Evolutionary conservation across 495 filamentous ascomycete species (phyloP).

Genomic region (Daldinia childiae): DNA sequence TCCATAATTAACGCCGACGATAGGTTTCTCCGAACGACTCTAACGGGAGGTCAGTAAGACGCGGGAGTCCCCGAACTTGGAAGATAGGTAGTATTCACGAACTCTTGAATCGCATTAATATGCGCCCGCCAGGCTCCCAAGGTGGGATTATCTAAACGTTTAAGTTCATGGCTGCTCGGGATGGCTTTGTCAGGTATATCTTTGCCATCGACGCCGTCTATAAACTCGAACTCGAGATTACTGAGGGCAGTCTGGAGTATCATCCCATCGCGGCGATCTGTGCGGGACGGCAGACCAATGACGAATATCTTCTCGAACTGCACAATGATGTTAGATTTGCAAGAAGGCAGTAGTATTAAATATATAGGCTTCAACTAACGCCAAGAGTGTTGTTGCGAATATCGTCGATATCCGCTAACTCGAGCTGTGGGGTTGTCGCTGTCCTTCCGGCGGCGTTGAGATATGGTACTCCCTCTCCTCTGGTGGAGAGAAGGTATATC

Average conservation of each 20-base stretch:
- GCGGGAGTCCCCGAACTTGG: background rate
- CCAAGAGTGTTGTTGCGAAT: slow-evolving; percentile 40
- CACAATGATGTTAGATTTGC: background rate
- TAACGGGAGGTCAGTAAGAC: slow-evolving; percentile 18
- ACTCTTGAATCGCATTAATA: slow-evolving; percentile 47
- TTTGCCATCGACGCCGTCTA: slow-evolving; percentile 55
- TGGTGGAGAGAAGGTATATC: slow-evolving; percentile 23
- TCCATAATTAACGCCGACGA: slow-evolving; percentile 64
- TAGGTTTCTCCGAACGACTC: slow-evolving; percentile 57
- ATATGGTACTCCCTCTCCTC: slow-evolving; percentile 5
- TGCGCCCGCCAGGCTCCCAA: slow-evolving; percentile 44
- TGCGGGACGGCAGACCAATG: slow-evolving; percentile 59
- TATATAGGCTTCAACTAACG: slow-evolving; percentile 19
- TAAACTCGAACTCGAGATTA: slow-evolving; percentile 60
- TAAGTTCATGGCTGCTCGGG: slow-evolving; percentile 31
- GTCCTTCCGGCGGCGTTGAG: background rate
- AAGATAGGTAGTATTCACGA: background rate
- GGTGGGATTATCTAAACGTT: slow-evolving; percentile 21
- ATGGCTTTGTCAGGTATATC: slow-evolving; percentile 53
- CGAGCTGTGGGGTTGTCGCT: background rate
- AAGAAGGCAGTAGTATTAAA: background rate
- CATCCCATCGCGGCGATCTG: slow-evolving; percentile 67
- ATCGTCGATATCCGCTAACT: slow-evolving; percentile 14
- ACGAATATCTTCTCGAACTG: slow-evolving; percentile 66
- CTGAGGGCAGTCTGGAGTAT: slow-evolving; percentile 56